Evolutionary conservation across 192 early-diverging fungal species (phyloP).

Genomic region (Diversispora epigaea): DNA sequence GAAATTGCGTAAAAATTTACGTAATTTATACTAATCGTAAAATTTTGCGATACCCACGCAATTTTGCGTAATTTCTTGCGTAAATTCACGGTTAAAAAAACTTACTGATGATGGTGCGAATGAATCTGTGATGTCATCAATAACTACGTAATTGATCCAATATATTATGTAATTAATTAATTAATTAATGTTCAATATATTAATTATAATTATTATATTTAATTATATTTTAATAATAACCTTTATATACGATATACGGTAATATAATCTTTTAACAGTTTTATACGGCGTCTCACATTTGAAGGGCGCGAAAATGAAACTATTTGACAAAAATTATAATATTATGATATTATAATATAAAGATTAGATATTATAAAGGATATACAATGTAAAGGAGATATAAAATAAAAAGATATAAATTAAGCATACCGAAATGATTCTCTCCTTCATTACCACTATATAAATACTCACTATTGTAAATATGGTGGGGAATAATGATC

Average conservation of each 20-base stretch:
- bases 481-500: slow-evolving; percentile 63
- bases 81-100: no score
- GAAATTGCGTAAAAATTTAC: no score
- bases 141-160: slow-evolving; percentile 95
- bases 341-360: background rate
- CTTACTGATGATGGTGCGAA: no score
- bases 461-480: slow-evolving; percentile 66
- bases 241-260: slow-evolving; percentile 71
- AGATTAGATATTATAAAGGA: background rate
- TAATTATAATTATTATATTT: no score
- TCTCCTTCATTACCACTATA: slow-evolving; percentile 64
- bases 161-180: slow-evolving; percentile 48
- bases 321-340: slow-evolving; percentile 33
- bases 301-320: slow-evolving; percentile 86
- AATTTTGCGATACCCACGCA: no score
- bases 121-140: slow-evolving; percentile 93
- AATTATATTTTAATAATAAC: background rate
- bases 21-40: no score
- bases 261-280: slow-evolving; percentile 81
- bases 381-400: background rate
- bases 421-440: slow-evolving; percentile 61
- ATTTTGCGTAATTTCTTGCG: no score
- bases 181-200: background rate
- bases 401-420: slow-evolving; percentile 2
- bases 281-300: slow-evolving; percentile 84